Evolutionary conservation across 257 asterid genomes (phyloP), one percentile per base, ranked within the genome.

Genomic region (Solanum microdontum): DNA sequence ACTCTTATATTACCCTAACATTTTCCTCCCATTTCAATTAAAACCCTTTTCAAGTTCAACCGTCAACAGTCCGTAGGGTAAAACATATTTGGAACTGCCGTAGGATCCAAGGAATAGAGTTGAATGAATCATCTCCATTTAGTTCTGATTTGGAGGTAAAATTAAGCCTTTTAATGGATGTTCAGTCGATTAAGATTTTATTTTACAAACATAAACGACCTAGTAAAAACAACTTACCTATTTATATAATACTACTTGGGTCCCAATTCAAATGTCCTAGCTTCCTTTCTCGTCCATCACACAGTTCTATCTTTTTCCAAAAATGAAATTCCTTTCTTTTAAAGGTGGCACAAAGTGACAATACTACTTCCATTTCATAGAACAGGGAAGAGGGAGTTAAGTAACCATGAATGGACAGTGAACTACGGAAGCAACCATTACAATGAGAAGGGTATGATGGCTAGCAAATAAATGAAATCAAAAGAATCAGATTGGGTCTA

Each of bases 231-330:
- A 8, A 24, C 12, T 79, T 43, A 28, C 64, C 15, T 14, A 17
- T 43, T 43, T 26, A 43, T 43, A 79, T 17, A 43, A 43, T 79
- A 23, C 24, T 76, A 37, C 13, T 43, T 17, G 6, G 34, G 37
- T 43, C n/a, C 84, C 84, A 77, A 77, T 40, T 77, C 62, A 77
- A 77, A 77, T 39, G 11, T 24, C 84, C 62, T n/a, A 43, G 7
- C 37, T 5, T 77, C 37, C 24, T 79, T 43, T 43, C 64, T 79
- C 21, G 9, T 43, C 39, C 17, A 43, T 79, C 37, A 34, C 64
- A n/a, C 58, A 40, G 37, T 24, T 79, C 66, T 79, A 79, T 79
- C 66, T 5, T 79, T 43, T 79, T 26, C 34, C n/a, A 43, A 26
- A 24, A 79, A 4, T 43, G 37, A 43, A 79, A 9, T 34, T 24